These are phyloP conservation scores for Teunomyces atbi DNA, from an alignment of 805 yeast genomes.

Conservation along the genomic window DNA sequence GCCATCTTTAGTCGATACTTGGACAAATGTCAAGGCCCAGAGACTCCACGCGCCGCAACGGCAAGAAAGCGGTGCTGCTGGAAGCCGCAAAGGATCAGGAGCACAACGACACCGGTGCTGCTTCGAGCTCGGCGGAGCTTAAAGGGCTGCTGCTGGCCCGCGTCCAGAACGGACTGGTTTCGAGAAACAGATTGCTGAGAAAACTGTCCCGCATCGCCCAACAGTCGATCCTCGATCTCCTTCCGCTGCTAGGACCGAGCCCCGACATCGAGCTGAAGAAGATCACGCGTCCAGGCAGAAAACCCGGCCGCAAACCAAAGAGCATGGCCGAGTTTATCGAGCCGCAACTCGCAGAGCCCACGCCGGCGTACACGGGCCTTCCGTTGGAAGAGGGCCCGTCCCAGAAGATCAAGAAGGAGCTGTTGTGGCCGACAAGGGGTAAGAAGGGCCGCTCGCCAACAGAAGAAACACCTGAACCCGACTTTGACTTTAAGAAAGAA, in stretches of 20 bases:
- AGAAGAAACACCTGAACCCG: conserved; percentile 13
- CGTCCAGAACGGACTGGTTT: too few relatives aligned
- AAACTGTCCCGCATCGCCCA: not conserved
- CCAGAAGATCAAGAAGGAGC: conserved; percentile 53
- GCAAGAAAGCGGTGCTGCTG: not conserved
- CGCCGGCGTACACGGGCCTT: conserved; percentile 66
- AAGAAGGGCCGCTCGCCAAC: conserved; percentile 12
- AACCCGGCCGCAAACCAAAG: not conserved
- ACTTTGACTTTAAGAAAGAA: conserved; percentile 12
- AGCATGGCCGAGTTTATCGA: conserved; percentile 44
- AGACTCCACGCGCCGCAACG: not conserved
- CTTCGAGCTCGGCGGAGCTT: too few relatives aligned
- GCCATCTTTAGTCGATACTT: not conserved
- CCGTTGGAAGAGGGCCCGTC: conserved; percentile 72
- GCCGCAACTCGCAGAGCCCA: conserved; percentile 54
- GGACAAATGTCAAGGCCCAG: not conserved
- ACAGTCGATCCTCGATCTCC: not conserved
- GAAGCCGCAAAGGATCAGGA: not conserved
- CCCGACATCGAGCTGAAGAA: not conserved
- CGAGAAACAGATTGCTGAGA: too few relatives aligned
- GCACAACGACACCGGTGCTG: not conserved
- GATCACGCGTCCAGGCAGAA: not conserved
- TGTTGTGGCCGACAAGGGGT: conserved; percentile 46
- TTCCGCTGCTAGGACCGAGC: not conserved
- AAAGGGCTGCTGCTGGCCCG: too few relatives aligned